Evolutionary conservation across 805 yeast species (phyloP), one percentile per base, ranked within the genome.

Genomic region (Wickerhamomyces chaumierensis): DNA sequence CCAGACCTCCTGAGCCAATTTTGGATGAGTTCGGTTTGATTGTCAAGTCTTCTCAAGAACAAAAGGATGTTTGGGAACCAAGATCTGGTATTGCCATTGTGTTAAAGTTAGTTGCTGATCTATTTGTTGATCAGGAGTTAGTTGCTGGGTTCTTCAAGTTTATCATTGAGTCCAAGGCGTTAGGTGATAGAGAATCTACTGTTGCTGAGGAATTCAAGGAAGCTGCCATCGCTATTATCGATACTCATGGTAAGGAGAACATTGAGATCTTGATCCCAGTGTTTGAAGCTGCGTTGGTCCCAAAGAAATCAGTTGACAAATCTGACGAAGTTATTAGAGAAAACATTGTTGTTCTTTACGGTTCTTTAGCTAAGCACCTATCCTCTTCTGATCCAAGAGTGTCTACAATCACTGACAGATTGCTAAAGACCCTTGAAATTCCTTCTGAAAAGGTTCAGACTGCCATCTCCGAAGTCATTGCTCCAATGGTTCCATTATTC

Each of bases 371-470:
- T 1, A 81, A 82, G 42, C 95, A 92, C 63, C 69, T 92, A 58
- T 65, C 72, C 14, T 49, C 72, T 0, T 59, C 69, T 18, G 98
- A 92, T 52, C 49, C 67, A 2, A 73, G 96, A 55, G 64, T 88
- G 37, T 61, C 66, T 14, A 58, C 66, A 2, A 82, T 86, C 46
- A 74, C 85, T 32, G 77, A 75, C 21, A 69, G 87, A 49, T 65
- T 92, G 44, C 53, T 92, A 29, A 65, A 67, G 33, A 83, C 97
- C 2, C 65, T 92, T 35, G 82, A 78, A 34, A 81, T 92, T 0
- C 95, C 96, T 2, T 82, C 94, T 2, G 94, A 86, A 54, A 81
- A 79, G 42, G 95, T 92, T 13, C 96, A 88, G 55, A 74, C 67
- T 52, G 95, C 96, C 2, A 79, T 88, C 33, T 75, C 95, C 2